Conservation (phyloP, 2,329 filamentous ascomycete genomes). For the Colletotrichum nymphaeae region DNA sequence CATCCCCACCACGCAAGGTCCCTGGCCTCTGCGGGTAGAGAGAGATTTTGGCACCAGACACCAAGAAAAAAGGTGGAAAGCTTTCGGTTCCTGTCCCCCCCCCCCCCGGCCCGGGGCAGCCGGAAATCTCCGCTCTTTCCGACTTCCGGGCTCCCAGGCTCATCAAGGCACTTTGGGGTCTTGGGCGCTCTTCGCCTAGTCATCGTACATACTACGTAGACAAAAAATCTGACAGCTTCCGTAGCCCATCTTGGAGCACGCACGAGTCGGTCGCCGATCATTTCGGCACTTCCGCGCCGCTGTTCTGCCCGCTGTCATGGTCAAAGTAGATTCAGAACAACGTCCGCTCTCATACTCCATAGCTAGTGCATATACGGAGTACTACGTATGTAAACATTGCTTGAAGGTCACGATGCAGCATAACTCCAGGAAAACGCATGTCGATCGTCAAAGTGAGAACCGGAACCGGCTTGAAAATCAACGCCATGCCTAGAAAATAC, state of each 20-base stretch:
- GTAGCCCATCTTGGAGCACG: background rate
- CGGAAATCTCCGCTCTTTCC: background rate
- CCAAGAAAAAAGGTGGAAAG: background rate
- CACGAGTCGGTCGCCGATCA: background rate
- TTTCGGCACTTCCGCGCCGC: background rate
- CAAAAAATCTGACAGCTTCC: background rate
- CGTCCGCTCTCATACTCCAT: too few species aligned
- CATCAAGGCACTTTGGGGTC: too few species aligned
- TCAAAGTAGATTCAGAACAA: background rate
- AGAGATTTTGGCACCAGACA: background rate
- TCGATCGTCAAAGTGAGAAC: background rate
- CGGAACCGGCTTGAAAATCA: background rate
- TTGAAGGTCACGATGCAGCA: background rate
- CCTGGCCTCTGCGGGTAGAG: background rate
- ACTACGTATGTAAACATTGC: too few species aligned
- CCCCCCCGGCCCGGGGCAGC: conserved; percentile 1
- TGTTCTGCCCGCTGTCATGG: background rate
- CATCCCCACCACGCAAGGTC: background rate
- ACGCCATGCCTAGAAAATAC: conserved; percentile 20
- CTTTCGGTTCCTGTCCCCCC: background rate
- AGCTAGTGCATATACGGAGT: too few species aligned
- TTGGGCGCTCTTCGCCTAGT: conserved; percentile 15
- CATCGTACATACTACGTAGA: background rate
- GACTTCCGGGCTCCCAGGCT: background rate
- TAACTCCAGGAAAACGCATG: background rate